These are phyloP conservation scores for Penicillium sclerotigenum DNA, from an alignment of 2,329 filamentous ascomycete genomes.

Conservation along the genomic window DNA sequence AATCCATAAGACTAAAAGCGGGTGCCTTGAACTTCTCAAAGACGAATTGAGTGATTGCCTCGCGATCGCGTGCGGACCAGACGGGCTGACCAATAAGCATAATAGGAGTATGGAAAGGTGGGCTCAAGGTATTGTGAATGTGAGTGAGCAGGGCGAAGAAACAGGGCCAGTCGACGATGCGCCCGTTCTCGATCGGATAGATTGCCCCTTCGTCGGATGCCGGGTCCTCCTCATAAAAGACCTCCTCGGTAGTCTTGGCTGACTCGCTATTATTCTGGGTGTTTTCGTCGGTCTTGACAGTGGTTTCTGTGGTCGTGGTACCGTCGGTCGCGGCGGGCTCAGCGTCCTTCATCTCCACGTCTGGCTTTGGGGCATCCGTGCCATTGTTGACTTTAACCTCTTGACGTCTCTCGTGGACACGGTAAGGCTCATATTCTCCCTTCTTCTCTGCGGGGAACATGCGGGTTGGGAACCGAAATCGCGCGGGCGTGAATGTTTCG, in stretches of 20 bases:
- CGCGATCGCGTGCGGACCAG: constrained; percentile 85
- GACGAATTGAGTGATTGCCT: constrained; percentile 85
- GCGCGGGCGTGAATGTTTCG: constrained; percentile 88
- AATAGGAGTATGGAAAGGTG: constrained; percentile 90
- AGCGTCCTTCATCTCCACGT: constrained; percentile 48
- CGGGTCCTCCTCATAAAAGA: constrained; percentile 81
- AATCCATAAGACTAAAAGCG: constrained; percentile 84
- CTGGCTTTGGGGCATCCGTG: constrained; percentile 32
- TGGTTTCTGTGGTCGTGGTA: constrained; percentile 12
- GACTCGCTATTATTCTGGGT: constrained; percentile 23
- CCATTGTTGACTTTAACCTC: constrained; percentile 30
- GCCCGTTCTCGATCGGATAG: constrained; percentile 77
- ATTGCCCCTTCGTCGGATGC: constrained; percentile 85
- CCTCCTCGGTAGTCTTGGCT: constrained; percentile 43
- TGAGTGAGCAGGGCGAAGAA: constrained; percentile 93
- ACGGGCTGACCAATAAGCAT: constrained; percentile 84
- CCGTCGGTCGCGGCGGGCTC: constrained; percentile 21
- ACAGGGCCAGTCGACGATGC: constrained; percentile 84
- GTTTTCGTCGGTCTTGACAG: constrained; percentile 30
- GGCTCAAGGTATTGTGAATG: constrained; percentile 83
- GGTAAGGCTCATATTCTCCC: constrained; percentile 77
- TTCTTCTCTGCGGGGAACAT: constrained; percentile 82
- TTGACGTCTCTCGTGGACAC: constrained; percentile 59
- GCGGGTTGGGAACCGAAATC: constrained; percentile 79
- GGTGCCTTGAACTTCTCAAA: constrained; percentile 98